Evolutionary conservation across 2,329 filamentous ascomycete species (phyloP).

Genomic region (Diplodia sapinea): DNA sequence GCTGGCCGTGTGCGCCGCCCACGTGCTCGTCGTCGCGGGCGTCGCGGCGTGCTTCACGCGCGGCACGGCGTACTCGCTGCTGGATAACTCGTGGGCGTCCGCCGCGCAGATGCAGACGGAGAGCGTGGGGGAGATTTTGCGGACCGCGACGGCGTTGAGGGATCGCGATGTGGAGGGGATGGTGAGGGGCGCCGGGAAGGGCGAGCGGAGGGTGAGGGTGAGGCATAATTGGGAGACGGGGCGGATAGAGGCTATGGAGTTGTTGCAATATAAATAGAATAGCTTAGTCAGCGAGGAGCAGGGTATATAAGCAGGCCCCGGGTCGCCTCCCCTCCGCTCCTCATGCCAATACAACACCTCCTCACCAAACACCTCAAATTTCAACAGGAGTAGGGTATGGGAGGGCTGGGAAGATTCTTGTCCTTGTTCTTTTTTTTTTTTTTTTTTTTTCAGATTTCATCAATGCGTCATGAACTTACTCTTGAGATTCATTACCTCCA

Average conservation of each 20-base stretch:
- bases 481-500: no score
- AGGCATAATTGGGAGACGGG: not conserved
- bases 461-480: no score
- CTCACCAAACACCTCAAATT: no score
- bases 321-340: no score
- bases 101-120: constrained; percentile 4
- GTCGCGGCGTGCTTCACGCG: not conserved
- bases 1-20: not conserved
- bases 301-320: no score
- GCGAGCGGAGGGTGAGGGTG: not conserved
- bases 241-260: not conserved
- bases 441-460: no score
- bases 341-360: no score
- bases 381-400: no score
- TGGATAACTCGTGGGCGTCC: constrained; percentile 2
- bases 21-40: not conserved
- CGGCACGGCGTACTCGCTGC: not conserved
- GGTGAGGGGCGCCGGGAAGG: not conserved
- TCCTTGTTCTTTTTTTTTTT: no score
- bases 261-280: no score
- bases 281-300: no score
- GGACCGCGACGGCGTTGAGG: not conserved
- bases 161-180: constrained; percentile 1
- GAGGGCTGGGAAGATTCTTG: no score
- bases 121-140: not conserved